Percentiles rank a stretch among this genome's conserved stretches.
Evolutionary conservation across 2,329 filamentous ascomycete species (phyloP).

Genomic region (Penicillium sp.): DNA sequence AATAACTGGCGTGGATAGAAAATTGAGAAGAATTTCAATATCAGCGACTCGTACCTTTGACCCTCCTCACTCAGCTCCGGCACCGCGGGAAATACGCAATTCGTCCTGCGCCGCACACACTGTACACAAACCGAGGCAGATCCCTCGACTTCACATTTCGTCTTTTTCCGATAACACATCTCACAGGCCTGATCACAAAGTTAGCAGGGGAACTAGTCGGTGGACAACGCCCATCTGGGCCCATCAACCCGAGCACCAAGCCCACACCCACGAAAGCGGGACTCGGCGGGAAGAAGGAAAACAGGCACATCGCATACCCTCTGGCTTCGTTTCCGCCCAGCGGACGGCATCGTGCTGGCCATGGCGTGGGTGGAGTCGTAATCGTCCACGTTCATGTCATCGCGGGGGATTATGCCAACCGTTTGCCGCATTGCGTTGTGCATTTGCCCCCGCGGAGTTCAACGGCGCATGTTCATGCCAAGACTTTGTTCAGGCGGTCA

Average conservation of each 20-base stretch:
- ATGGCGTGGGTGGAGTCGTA: constrained; percentile 12
- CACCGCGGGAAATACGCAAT: constrained; percentile 88
- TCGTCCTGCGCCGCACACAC: constrained; percentile 91
- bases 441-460: constrained; percentile 17
- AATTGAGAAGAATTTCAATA: neutral
- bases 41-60: constrained; percentile 69
- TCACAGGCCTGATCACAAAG: constrained; percentile 69
- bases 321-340: constrained; percentile 13
- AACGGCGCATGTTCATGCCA: constrained; percentile 22
- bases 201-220: constrained; percentile 1
- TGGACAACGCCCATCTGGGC: neutral
- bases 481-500: constrained; percentile 13
- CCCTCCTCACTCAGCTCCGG: constrained; percentile 91
- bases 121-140: constrained; percentile 73
- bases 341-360: neutral
- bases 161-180: constrained; percentile 84
- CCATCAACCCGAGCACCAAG: neutral
- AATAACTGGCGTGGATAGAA: neutral
- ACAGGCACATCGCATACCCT: constrained; percentile 11
- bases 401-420: constrained; percentile 16
- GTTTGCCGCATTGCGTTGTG: constrained; percentile 21
- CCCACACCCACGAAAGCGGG: neutral
- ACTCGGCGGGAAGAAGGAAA: neutral
- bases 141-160: constrained; percentile 91
- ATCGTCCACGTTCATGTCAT: constrained; percentile 11